Evolutionary conservation across 2,329 filamentous ascomycete species (phyloP).

Genomic region (Xylariaceae sp.): DNA sequence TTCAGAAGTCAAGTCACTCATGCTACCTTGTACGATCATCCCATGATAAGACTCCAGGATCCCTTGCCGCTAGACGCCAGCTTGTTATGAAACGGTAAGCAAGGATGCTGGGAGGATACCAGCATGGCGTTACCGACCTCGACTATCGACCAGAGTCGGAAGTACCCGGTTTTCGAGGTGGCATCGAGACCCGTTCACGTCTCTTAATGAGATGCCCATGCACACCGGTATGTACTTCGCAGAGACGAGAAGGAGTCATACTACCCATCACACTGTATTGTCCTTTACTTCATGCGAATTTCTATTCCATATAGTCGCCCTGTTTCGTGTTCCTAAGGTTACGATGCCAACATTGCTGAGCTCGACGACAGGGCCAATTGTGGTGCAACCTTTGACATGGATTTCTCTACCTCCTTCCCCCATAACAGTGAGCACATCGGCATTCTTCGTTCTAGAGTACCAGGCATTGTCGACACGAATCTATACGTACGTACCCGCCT

Average conservation of each 20-base stretch:
- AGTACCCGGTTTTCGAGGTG: slow-evolving; percentile 14
- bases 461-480: slow-evolving; percentile 4
- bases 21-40: background rate
- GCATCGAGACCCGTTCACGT: slow-evolving; percentile 16
- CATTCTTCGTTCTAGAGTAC: background rate
- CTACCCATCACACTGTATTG: background rate
- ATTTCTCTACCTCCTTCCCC: background rate
- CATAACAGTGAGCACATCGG: background rate
- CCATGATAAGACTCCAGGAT: slow-evolving; percentile 2
- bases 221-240: background rate
- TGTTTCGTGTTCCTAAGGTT: background rate
- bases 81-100: background rate
- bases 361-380: background rate
- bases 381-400: background rate
- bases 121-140: slow-evolving; percentile 1
- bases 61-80: slow-evolving; percentile 14
- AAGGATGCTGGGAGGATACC: slow-evolving; percentile 7
- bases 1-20: background rate
- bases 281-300: background rate
- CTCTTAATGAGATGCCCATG: slow-evolving; percentile 5
- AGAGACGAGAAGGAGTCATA: background rate
- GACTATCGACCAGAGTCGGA: background rate
- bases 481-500: slow-evolving; percentile 2
- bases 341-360: background rate
- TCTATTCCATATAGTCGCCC: background rate